Evolutionary conservation across 495 filamentous ascomycete genomes (phyloP).

Genomic region (Hypoxylon fragiforme): DNA sequence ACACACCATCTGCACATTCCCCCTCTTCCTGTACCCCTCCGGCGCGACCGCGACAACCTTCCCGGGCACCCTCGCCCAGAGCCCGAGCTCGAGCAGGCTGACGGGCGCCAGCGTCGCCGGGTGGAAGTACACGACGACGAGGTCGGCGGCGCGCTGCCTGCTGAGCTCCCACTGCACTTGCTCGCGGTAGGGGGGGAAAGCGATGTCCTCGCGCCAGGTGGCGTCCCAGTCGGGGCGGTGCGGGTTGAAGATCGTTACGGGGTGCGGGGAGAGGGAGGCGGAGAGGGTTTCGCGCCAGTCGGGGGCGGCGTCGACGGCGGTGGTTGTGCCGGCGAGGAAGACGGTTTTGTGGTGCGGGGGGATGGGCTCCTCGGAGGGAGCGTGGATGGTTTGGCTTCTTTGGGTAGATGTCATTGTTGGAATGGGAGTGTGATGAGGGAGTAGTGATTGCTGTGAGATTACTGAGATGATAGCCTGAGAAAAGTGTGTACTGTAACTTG

Average conservation of each 20-base stretch:
- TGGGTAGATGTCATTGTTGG: neutral
- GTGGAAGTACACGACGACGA: slow-evolving; percentile 61
- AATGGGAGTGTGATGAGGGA: neutral
- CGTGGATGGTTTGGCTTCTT: neutral
- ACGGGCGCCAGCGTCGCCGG: slow-evolving; percentile 50
- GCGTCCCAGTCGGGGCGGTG: slow-evolving; percentile 57
- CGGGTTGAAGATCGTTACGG: slow-evolving; percentile 64
- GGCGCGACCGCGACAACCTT: slow-evolving; percentile 58
- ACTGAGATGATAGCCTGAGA: too few species aligned
- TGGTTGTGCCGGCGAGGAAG: slow-evolving; percentile 51
- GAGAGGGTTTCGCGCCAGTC: slow-evolving; percentile 49
- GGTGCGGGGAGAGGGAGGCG: slow-evolving; percentile 40
- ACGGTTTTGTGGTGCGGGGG: slow-evolving; percentile 27
- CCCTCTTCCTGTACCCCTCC: slow-evolving; percentile 56
- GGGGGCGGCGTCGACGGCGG: slow-evolving; percentile 13
- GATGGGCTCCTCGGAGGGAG: neutral
- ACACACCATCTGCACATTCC: slow-evolving; percentile 60
- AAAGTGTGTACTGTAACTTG: too few species aligned
- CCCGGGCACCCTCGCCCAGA: slow-evolving; percentile 44
- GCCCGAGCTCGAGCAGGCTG: slow-evolving; percentile 56
- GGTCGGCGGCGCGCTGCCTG: slow-evolving; percentile 53
- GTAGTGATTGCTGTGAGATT: too few species aligned
- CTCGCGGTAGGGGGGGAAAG: slow-evolving; percentile 47
- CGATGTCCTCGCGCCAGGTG: slow-evolving; percentile 52
- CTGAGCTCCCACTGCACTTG: slow-evolving; percentile 65